Evolutionary conservation across 2,329 filamentous ascomycete species (phyloP), one percentile per base, ranked within the genome.

Genomic region (Paramyrothecium sp.): DNA sequence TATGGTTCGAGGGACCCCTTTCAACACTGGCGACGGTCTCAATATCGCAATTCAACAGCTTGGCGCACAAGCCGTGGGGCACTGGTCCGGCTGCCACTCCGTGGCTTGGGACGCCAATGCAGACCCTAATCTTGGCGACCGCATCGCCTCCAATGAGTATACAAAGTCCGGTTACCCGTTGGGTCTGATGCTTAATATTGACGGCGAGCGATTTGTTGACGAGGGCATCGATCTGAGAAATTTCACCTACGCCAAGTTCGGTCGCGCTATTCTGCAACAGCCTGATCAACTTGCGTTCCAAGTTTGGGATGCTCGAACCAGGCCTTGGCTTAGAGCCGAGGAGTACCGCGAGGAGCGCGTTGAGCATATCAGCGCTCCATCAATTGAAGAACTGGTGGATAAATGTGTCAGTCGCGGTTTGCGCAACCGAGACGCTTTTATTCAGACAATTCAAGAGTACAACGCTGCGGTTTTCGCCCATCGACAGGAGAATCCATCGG

Each of bases 111-210:
- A 90, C 64, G 84, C 84, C 1, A 81, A 88, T 63, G 81, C 86
- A 0, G 77, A 81, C 0, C 67, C 78, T 0, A 67, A 84, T 59
- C 72, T 73, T 0, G 87, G 87, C 3, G 81, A 89, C 61, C 77
- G 83, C 2, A 71, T 71, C n/a, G 71, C 83, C 2, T 86, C 86
- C 3, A 89, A 90, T 63, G 81, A 89, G 67, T 88, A 81, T 65
- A 90, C 87, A 7, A 90, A 90, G 65, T 87, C 83, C 1, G 87
- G 87, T 1, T 89, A 89, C 61, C 86, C 87, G 0, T 73, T 89
- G 0, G 87, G 87, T 0, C 61, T 89, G 13, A 89, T 88, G 81
- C 57, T 89, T 17, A 89, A 90, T 62, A 68, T 69, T 0, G 64
- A 80, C 0, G 87, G 87, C 0, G 65, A 79, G 47, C 75, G 87